Percentiles rank a stretch among this genome's conserved stretches.
Conservation (phyloP, 176 grass and related monocot genomes). For the Cenchrus fungigraminus region DNA sequence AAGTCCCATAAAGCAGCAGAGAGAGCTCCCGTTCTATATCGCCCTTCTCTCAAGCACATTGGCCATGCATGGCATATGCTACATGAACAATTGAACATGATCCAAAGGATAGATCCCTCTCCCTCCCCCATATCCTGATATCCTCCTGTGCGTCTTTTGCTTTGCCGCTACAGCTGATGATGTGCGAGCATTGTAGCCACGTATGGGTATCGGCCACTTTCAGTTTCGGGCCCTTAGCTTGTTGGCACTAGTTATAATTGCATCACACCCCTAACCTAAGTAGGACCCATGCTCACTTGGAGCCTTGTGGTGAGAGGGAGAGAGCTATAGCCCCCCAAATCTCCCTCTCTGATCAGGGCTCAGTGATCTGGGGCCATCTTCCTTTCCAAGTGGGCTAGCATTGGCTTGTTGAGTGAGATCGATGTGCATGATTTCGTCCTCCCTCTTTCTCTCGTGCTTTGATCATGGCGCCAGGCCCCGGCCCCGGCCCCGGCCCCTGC, state of each 20-base stretch:
- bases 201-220: conserved; percentile 44
- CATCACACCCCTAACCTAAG: not conserved
- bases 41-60: conserved; percentile 21
- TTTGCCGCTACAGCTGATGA: conserved; percentile 9
- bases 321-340: conserved; percentile 39
- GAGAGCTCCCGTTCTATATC: not conserved
- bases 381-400: conserved; percentile 56
- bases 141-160: conserved; percentile 34
- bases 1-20: conserved; percentile 40
- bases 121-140: not conserved
- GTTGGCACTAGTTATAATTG: conserved; percentile 7
- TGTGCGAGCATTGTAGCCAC: not conserved
- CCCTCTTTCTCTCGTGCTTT: conserved; percentile 32
- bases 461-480: conserved; percentile 41
- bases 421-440: conserved; percentile 38
- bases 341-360: conserved; percentile 55
- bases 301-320: conserved; percentile 30
- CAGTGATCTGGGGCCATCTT: conserved; percentile 35
- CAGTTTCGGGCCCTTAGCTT: conserved; percentile 25
- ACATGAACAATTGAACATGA: conserved; percentile 24
- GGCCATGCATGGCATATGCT: not conserved
- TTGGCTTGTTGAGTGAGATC: conserved; percentile 20
- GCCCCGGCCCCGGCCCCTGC: conserved; percentile 2
- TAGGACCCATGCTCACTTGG: conserved; percentile 63
- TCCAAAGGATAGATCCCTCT: conserved; percentile 31